Percentiles rank a stretch among this genome's conserved stretches.
phyloP scores from a whole-genome alignment of 2,329 filamentous ascomycete species.

The Erysiphe pulchra region DNA sequence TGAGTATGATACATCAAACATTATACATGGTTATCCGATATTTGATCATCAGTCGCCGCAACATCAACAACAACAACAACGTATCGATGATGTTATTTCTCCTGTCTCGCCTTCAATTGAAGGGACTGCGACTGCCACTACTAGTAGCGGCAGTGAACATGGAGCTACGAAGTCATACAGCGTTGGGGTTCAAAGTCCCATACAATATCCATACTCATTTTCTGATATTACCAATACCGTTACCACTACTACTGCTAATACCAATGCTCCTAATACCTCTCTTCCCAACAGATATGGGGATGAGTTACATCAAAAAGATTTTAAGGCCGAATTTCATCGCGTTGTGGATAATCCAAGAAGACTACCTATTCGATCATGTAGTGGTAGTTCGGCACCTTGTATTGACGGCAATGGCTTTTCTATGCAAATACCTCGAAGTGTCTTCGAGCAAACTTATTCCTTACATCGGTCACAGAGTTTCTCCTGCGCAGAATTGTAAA shows the following conservation, averaged over 20 bases:
- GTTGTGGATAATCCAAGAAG: neutral
- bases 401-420: neutral
- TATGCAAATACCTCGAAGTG: conserved; percentile 7
- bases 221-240: neutral
- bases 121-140: neutral
- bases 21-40: neutral
- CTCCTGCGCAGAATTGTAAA: neutral
- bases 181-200: neutral
- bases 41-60: neutral
- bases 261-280: too few relatives aligned
- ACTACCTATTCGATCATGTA: neutral
- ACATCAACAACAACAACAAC: neutral
- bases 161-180: neutral
- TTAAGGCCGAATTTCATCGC: neutral
- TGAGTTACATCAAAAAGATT: neutral
- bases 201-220: neutral
- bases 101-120: conserved; percentile 1
- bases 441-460: conserved; percentile 8
- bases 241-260: too few relatives aligned
- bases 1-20: neutral
- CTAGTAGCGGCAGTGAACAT: neutral
- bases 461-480: conserved; percentile 4
- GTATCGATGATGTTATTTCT: neutral
- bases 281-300: neutral
- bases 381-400: neutral